Evolutionary conservation across 768 basidiomycete genomes (phyloP), one percentile per base, ranked within the genome.

Genomic region (Leccinum truebloodii): DNA sequence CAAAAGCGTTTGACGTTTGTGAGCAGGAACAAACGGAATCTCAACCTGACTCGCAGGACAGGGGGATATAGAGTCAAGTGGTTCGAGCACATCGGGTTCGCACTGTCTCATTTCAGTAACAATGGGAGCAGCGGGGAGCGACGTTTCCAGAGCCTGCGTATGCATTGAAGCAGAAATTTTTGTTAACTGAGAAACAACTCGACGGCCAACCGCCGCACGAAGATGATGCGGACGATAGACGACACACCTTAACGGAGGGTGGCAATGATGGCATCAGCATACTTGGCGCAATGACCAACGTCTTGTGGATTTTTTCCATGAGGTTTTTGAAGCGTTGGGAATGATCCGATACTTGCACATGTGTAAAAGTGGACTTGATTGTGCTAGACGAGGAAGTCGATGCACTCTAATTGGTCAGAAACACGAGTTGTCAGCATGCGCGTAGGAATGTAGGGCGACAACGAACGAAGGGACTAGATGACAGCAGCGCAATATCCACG

Each of bases 11-110:
- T 68, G 72, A 20, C 93, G 84, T 66, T 86, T 81, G 1, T 83
- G 73, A 1, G 85, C 81, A 52, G 92, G 92, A 9, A 95, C 80
- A 63, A 87, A 95, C 1, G 93, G 86, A 7, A 94, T 83, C 73
- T 93, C 92, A 37, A 85, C 81, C 56, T 86, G 81, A 73, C 79
- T 81, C 24, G 76, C 78, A 12, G 67, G 63, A 24, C 73, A 70
- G 6, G 70, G 59, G 44, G 65, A 71, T 54, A 69, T 67, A 57
- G 63, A 49, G 54, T 55, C 59, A 57, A 68, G 41, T 55, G 24
- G 28, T 22, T 52, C 54, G n/a, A 53, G 34, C 10, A 34, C 30
- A 32, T 39, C 34, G 7, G 56, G 13, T 18, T 53, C 44, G 8
- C 7, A 14, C 54, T 51, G 54, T 18, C 52, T 52, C 6, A 61